Base-by-base conservation (phyloP, 2,329 filamentous ascomycete genomes). In the Lachnellula cervina region DNA sequence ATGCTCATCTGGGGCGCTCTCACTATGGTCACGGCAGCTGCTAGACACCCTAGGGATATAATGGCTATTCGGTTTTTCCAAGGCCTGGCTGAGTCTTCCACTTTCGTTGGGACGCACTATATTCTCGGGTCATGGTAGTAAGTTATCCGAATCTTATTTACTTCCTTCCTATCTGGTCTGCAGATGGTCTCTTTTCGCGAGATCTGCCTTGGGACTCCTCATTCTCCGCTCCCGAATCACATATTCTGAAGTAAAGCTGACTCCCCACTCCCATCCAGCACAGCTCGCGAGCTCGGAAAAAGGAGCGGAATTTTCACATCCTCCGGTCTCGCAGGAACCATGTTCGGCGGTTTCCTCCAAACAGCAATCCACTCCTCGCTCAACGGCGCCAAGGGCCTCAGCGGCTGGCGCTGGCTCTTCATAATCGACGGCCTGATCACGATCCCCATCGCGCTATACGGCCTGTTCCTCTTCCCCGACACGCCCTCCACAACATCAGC, bases 261-360 rank as follows among this genome's bases (percentile, higher is more conserved):
- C 8, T 11, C 28, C 9, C 28, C 9, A 9, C 11, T 4, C 28
- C 9, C 28, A 32, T 11, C 28, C 28, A 32, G 28, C 64, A 84
- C 77, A 0, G 75, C 77, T 50, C 71, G 73, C n/a, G 82, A 86
- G 66, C 76, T 86, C 0, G 82, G 80, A 3, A 86, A 85, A 66
- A 75, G 83, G 4, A 80, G 74, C 28, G 82, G 80, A 7, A 78
- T 87, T 51, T 86, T 86, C 66, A 83, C 80, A 1, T 77, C 80
- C 1, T 81, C 78, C 1, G 82, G 81, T 0, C 71, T 84, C 2
- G 81, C 80, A 0, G 83, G 82, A 0, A 83, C 78, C 0, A 80
- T 86, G 76, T 81, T 86, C 51, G 78, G 79, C 13, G 83, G 83
- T 1, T 83, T 84, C 66, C 78, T 87, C 54, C 81, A 85, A 65